phyloP scores from a whole-genome alignment of 805 yeast species.

The Wickerhamiella bombiphila region DNA sequence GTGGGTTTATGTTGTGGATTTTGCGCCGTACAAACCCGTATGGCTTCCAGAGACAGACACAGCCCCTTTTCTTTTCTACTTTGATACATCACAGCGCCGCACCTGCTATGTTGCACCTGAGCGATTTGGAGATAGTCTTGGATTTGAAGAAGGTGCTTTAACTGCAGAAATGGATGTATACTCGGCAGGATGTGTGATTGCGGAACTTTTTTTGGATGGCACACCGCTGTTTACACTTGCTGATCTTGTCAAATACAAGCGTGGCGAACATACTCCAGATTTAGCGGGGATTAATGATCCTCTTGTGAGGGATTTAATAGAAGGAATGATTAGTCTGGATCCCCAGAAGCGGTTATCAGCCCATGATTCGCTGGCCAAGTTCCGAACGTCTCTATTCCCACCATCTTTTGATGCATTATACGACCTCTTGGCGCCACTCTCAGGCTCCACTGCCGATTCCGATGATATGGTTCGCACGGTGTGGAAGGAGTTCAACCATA shows the following conservation, averaged over 20 bases:
- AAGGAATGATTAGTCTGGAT: constrained; percentile 47
- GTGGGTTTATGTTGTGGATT: constrained; percentile 72
- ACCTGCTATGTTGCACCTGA: constrained; percentile 92
- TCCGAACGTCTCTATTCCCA: constrained; percentile 44
- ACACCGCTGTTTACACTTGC: constrained; percentile 74
- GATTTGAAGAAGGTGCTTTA: constrained; percentile 21
- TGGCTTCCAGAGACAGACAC: constrained; percentile 87
- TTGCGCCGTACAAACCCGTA: constrained; percentile 73
- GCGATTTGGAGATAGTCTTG: constrained; percentile 37
- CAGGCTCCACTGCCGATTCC: constrained; percentile 27
- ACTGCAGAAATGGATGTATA: constrained; percentile 60
- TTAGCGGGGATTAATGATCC: constrained; percentile 43
- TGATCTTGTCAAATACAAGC: constrained; percentile 69
- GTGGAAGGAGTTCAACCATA: constrained; percentile 10
- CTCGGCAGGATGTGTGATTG: constrained; percentile 56
- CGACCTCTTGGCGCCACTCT: constrained; percentile 13
- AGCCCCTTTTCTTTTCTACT: constrained; percentile 77
- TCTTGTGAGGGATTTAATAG: constrained; percentile 39
- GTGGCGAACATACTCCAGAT: constrained; percentile 51
- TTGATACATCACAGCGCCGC: constrained; percentile 78
- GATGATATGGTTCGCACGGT: constrained; percentile 47
- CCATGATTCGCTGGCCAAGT: constrained; percentile 35
- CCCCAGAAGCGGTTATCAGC: constrained; percentile 50
- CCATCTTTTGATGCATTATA: constrained; percentile 44
- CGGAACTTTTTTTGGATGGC: constrained; percentile 79